Base-by-base conservation (phyloP, 2,329 filamentous ascomycete genomes). In the Aureobasidium sp. region DNA sequence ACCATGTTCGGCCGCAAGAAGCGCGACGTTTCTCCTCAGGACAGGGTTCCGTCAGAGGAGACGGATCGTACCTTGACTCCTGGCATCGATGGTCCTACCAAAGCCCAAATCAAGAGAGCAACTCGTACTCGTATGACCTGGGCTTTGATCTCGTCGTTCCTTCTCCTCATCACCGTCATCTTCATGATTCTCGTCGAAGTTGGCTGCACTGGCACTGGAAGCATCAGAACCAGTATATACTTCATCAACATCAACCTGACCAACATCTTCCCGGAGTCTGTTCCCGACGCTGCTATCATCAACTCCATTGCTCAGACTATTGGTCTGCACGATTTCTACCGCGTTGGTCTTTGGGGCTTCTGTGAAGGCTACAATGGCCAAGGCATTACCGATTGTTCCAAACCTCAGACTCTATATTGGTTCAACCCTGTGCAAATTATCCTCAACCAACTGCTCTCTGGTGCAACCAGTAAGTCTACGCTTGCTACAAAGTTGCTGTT, bases 261-360 rank as follows among this genome's bases (percentile, higher is more conserved):
- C 67, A 83, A 95, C 69, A 88, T 97, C 71, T 87, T 96, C 62
- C 88, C 89, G 0, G 78, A 84, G 37, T 85, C 83, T 5, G 83
- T 90, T 17, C 87, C 88, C 46, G 88, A 92, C 71, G 85, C 86
- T 10, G 77, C 82, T 27, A 81, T 96, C 50, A 88, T 96, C 75
- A 96, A 96, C 78, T 91, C 87, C 50, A 92, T 96, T 67, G 91
- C 92, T 4, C 87, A 90, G 57, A 90, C 88, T 26, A 80, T 97
- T 60, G 93, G 92, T 34, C 81, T 97, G 53, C 91, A 96, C 73
- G 93, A 97, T 75, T 97, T 96, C 76, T 97, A 97, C 75, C 89
- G 92, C 69, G 89, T 96, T 32, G 92, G 92, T 6, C 77, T 97
- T 44, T 97, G 93, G 93, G 88, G 87, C 64, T 96, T 88, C 74